Base-by-base conservation (phyloP, 495 filamentous ascomycete species). In the Halenospora varia region DNA sequence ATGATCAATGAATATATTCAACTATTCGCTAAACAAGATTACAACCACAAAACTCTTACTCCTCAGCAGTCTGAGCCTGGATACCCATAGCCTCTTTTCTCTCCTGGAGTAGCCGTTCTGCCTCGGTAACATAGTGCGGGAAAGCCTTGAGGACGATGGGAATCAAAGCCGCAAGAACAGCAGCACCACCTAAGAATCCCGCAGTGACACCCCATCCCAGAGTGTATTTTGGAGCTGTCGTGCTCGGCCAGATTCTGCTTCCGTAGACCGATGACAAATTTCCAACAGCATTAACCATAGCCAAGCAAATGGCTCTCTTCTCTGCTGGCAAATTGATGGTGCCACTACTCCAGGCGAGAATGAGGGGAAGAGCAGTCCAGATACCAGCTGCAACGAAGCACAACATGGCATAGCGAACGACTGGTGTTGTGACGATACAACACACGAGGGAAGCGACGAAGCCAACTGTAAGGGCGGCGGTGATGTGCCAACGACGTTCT, bases 221-320 rank as follows among this genome's bases (percentile, higher is more conserved):
- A 23, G 63, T 49, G 48, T 68, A 68, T 23, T 56, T 56, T 3
- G 68, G 68, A 23, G 54, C 68, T 49, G 62, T 56, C 56, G 57
- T 63, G 2, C 25, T 45, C 17, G 70, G 70, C 54, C 64, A 72
- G 4, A 72, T 56, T 11, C 65, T 61, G 10, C 59, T 61, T 1
- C 78, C 77, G 63, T 82, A 83, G 1, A 83, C 75, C 48, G 75
- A 73, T 2, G 75, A 72, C 40, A 80, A 57, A 51, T 81, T 80
- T 13, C 77, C 77, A 44, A 79, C 63, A 0, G 73, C 73, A 60
- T 79, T 79, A 6, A 80, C 71, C 51, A 82, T 60, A 0, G 75
- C 79, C n/a, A 82, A 55, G 39, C 68, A 66, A 11, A 80, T 70
- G 49, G 72, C 78, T 26, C 78, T 55, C 48, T 68, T 70, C 59